phyloP scores from a whole-genome alignment of 1,284 basidiomycete genomes.

The Flammula alnicola region DNA sequence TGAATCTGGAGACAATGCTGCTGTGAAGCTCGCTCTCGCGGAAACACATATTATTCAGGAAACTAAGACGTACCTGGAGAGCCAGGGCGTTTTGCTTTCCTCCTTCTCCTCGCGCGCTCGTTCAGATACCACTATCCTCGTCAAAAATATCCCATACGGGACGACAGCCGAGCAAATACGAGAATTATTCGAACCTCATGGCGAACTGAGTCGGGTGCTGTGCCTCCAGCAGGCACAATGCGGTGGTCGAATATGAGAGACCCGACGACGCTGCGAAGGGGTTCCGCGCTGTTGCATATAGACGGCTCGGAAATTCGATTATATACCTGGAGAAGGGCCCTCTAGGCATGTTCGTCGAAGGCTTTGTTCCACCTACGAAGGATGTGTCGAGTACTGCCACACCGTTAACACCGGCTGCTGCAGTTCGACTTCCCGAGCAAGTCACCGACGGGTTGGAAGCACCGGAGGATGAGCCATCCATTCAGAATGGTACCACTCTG shows the following conservation, averaged over 20 bases:
- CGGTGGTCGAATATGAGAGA: constrained; percentile 86
- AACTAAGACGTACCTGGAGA: constrained; percentile 88
- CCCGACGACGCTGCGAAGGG: constrained; percentile 74
- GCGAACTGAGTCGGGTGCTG: constrained; percentile 78
- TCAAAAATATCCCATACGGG: constrained; percentile 97
- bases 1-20: constrained; percentile 70
- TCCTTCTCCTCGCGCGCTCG: constrained; percentile 59
- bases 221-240: constrained; percentile 94
- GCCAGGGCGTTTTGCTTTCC: constrained; percentile 67
- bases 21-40: constrained; percentile 93
- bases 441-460: constrained; percentile 26
- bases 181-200: constrained; percentile 82
- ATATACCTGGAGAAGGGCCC: constrained; percentile 96
- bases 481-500: constrained; percentile 80
- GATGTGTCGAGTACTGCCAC: constrained; percentile 16
- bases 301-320: constrained; percentile 87
- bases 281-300: constrained; percentile 86
- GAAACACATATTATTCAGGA: constrained; percentile 97
- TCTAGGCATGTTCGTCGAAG: constrained; percentile 67
- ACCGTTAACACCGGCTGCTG: constrained; percentile 27
- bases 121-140: constrained; percentile 86
- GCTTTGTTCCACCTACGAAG: constrained; percentile 16
- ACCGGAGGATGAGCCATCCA: constrained; percentile 50
- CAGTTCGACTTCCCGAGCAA: constrained; percentile 18
- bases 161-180: constrained; percentile 78